Evolutionary conservation across 768 basidiomycete species (phyloP), one percentile per base, ranked within the genome.

Genomic region (Chalciporus piperatus): DNA sequence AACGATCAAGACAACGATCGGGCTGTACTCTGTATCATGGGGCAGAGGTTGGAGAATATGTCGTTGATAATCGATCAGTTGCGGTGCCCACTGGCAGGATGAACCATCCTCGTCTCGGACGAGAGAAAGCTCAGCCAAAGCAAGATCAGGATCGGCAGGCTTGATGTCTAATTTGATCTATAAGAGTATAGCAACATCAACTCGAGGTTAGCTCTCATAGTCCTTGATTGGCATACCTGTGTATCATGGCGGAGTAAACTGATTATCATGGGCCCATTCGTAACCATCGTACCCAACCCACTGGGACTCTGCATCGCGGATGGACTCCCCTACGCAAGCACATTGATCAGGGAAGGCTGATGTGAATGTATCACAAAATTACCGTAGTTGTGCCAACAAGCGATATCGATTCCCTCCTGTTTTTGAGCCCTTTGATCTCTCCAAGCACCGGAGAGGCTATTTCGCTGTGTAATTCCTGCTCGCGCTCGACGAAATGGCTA

Each of bases 1-100:
- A 3, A 47, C 44, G 9, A 52, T 30, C 30, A 39, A 19, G 14
- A 61, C 20, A 41, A 65, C 45, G 12, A 52, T 22, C 3, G 48
- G 49, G 23, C 35, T 33, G 20, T 39, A 28, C 2, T 8, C 32
- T 17, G 7, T 14, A 1, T 32, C n/a, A 6, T 54, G 49, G 17
- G 28, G 48, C 22, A 65, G 46, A 7, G 37, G 47, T 8, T 27
- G 33, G 7, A 38, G 16, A 22, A 43, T 13, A 4, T 47, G 41
- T 2, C 48, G 11, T 23, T 45, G 44, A 3, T 43, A 8, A 12
- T 54, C 48, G 17, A 55, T 20, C 0, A 60, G 7, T 2, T 60
- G 48, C 4, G 28, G 45, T 6, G 16, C 35, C 35, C 35, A 37
- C 4, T 22, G 16, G 35, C 14, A n/a, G 35, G 22, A 22, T 22